A percentile compares a stretch with the other conserved stretches of the same genome.
Evolutionary conservation across 768 basidiomycete species (phyloP).

Genomic region (Xerocomus potaroensis): DNA sequence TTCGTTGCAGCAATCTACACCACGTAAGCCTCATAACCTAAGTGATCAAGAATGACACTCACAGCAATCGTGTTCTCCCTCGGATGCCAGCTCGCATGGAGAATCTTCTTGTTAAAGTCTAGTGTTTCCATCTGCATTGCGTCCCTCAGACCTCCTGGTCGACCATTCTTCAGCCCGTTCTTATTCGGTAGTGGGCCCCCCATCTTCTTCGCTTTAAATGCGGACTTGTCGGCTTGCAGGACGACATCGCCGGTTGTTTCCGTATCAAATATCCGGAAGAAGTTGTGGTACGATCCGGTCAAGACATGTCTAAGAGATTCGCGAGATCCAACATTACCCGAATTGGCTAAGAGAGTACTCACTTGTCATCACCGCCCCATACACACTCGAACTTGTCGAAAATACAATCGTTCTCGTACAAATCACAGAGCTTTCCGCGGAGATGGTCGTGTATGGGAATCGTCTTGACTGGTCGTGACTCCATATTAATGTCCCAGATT

Average conservation of each 20-base stretch:
- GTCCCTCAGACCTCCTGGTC: conserved; percentile 67
- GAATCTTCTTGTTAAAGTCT: conserved; percentile 96
- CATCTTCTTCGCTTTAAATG: conserved; percentile 99
- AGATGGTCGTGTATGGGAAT: conserved; percentile 99
- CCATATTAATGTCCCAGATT: conserved; percentile 99
- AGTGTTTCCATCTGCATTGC: conserved; percentile 82
- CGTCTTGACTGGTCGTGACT: conserved; percentile 91
- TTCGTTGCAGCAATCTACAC: conserved; percentile 84
- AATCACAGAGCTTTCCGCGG: conserved; percentile 93
- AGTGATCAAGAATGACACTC: conserved; percentile 30
- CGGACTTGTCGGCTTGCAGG: conserved; percentile 97
- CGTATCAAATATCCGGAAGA: conserved; percentile 98
- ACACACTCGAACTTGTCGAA: conserved; percentile 99
- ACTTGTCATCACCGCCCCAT: conserved; percentile 96
- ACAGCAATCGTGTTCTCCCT: conserved; percentile 97
- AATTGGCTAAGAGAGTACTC: conserved; percentile 36
- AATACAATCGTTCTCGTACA: conserved; percentile 99
- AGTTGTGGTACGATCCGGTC: conserved; percentile 99
- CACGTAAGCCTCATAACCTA: conserved; percentile 7
- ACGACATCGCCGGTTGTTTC: conserved; percentile 86
- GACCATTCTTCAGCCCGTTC: conserved; percentile 70
- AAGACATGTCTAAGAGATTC: conserved; percentile 70
- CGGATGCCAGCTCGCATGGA: conserved; percentile 97
- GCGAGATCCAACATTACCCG: conserved; percentile 8
- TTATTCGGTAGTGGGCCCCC: conserved; percentile 79